Conservation (phyloP, 2,329 filamentous ascomycete species). For the Fonsecaea pedrosoi region DNA sequence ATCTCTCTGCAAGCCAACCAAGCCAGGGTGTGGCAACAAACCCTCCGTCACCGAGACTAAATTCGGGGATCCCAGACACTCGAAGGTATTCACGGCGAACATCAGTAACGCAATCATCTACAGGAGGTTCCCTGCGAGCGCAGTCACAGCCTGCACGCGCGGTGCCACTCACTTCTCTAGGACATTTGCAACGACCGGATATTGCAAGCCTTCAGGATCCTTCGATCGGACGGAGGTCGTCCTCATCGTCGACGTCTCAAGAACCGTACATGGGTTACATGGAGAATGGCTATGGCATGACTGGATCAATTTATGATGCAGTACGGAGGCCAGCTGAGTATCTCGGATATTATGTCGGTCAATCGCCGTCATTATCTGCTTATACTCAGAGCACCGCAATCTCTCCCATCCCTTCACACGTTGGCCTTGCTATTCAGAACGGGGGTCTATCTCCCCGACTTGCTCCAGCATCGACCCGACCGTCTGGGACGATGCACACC, state of each 20-base stretch:
- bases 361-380: slow-evolving; percentile 51
- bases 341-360: slow-evolving; percentile 55
- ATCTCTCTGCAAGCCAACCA: slow-evolving; percentile 31
- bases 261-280: slow-evolving; percentile 23
- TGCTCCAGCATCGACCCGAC: slow-evolving; percentile 25
- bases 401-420: slow-evolving; percentile 48
- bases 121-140: slow-evolving; percentile 52
- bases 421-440: slow-evolving; percentile 50
- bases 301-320: slow-evolving; percentile 40
- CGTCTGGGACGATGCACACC: slow-evolving; percentile 20
- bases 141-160: slow-evolving; percentile 59
- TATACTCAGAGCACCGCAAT: slow-evolving; percentile 50
- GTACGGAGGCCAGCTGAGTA: slow-evolving; percentile 52
- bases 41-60: slow-evolving; percentile 54
- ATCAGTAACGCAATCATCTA: slow-evolving; percentile 52
- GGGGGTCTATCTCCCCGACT: slow-evolving; percentile 47
- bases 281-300: slow-evolving; percentile 25
- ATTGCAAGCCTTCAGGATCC: slow-evolving; percentile 43
- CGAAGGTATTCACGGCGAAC: slow-evolving; percentile 54
- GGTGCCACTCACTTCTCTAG: slow-evolving; percentile 46
- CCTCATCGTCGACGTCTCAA: slow-evolving; percentile 41
- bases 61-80: slow-evolving; percentile 49
- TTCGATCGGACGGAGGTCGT: slow-evolving; percentile 44
- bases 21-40: slow-evolving; percentile 52
- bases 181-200: slow-evolving; percentile 46